These are phyloP conservation scores for Casuarina cunninghamiana DNA, from an alignment of 306 rosid species.

Conservation along the genomic window DNA sequence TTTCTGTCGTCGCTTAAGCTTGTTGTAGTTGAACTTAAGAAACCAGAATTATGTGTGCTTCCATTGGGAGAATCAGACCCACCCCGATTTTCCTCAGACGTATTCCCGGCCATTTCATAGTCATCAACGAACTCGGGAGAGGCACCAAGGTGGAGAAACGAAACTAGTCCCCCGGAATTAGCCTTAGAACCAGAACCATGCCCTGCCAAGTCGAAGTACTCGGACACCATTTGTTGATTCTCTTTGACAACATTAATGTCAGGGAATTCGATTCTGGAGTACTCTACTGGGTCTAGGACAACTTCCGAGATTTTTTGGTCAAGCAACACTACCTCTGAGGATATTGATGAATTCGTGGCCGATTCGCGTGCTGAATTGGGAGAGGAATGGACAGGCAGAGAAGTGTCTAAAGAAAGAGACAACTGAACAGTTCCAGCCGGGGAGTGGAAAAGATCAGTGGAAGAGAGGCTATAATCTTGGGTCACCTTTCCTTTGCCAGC, in stretches of 20 bases:
- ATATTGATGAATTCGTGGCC: conserved; percentile 59
- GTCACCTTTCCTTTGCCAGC: conserved; percentile 66
- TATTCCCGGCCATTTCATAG: conserved; percentile 60
- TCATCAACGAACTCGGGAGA: conserved; percentile 50
- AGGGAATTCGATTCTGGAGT: conserved; percentile 84
- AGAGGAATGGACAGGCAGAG: conserved; percentile 34
- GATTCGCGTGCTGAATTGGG: conserved; percentile 40
- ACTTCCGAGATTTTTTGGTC: conserved; percentile 54
- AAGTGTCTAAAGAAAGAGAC: conserved; percentile 53
- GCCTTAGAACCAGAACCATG: conserved; percentile 36
- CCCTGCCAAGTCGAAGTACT: conserved; percentile 59
- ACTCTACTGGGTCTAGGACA: conserved; percentile 64
- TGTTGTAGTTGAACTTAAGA: conserved; percentile 66
- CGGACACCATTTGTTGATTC: conserved; percentile 80
- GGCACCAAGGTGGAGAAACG: conserved; percentile 78
- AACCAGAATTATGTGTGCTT: conserved; percentile 58
- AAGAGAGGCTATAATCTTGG: conserved; percentile 72
- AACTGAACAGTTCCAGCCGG: conserved; percentile 91
- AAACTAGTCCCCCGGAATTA: conserved; percentile 43
- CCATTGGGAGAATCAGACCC: conserved; percentile 60
- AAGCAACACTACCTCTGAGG: conserved; percentile 86
- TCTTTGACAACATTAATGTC: conserved; percentile 64
- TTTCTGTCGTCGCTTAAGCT: conserved; percentile 72
- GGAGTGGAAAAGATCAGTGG: conserved; percentile 93
- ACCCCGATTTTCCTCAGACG: conserved; percentile 43